Base-by-base conservation (phyloP, 768 basidiomycete species). In the Botryobasidium botryosum region DNA sequence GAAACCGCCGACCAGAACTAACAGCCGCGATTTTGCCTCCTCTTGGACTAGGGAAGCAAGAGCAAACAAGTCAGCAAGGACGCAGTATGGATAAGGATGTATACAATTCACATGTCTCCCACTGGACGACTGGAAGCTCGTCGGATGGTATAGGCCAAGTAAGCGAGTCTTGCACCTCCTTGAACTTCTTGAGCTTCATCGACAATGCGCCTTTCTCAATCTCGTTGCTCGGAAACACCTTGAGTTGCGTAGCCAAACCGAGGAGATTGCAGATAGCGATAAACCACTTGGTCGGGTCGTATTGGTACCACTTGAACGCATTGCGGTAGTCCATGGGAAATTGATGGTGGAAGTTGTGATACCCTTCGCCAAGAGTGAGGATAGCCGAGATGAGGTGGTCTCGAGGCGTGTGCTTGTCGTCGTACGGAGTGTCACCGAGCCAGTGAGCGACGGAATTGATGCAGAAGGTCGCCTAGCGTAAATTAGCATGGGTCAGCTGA, bases 361-460 rank as follows among this genome's bases (percentile, higher is more conserved):
- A 48, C 17, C 46, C 46, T 36, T 47, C 46, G 13, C 46, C 46
- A 5, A 91, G 78, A 28, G 90, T 94, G 49, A 76, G 79, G 25
- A 94, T 65, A 2, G 90, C 90, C 25, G 88, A 91, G 58, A 91
- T 58, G 49, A 88, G 58, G 62, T 91, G 88, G 61, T 92, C 87
- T 42, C 79, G 71, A n/a, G 90, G 88, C 6, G 85, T 82, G 62
- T 90, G 85, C 66, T 90, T 91, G 73, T 90, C 85, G 62, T 92
- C 88, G 56, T 87, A 92, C 20, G 87, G 84, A 6, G 80, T 66
- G 48, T 88, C 87, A 40, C 90, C 90, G 49, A 94, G 75, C 85
- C 85, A 92, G 62, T 96, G 90, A 15, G 88, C 90, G 25, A 96
- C 75, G 2, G 90, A 94, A 64, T 92, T 96, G 59, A 94, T 87